These are phyloP conservation scores for Podaxis sp. DNA, from an alignment of 768 basidiomycete genomes.

Conservation along the genomic window DNA sequence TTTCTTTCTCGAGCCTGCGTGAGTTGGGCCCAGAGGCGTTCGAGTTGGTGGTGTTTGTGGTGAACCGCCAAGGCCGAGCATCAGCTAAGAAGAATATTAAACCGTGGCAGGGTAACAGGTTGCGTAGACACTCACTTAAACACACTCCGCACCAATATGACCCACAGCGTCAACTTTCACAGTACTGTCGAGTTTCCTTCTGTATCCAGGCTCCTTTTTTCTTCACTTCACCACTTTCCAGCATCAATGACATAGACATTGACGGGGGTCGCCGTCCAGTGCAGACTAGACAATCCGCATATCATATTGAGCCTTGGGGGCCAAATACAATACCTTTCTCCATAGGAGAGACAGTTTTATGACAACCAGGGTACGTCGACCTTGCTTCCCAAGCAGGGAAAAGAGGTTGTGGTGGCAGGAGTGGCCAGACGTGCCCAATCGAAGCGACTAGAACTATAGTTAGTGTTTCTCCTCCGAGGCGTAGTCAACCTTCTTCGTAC, in stretches of 20 bases:
- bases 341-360: conserved; percentile 74
- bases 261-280: conserved; percentile 64
- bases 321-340: conserved; percentile 84
- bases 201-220: conserved; percentile 72
- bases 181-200: conserved; percentile 80
- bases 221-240: conserved; percentile 45
- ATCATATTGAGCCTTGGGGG: conserved; percentile 81
- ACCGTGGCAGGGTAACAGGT: neutral
- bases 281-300: conserved; percentile 73
- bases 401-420: conserved; percentile 26
- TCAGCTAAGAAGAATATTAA: conserved; percentile 38
- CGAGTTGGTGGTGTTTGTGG: conserved; percentile 55
- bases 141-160: conserved; percentile 86
- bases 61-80: conserved; percentile 50
- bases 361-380: conserved; percentile 73
- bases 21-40: conserved; percentile 43
- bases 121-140: conserved; percentile 50
- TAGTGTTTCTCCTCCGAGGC: conserved; percentile 23
- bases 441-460: conserved; percentile 27
- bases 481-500: conserved; percentile 57
- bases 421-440: conserved; percentile 23
- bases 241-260: conserved; percentile 33
- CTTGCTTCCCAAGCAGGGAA: conserved; percentile 60
- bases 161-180: conserved; percentile 72
- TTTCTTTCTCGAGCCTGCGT: conserved; percentile 39